phyloP scores from a whole-genome alignment of 1,284 basidiomycete species.

The Singerocomus rubriflavus region DNA sequence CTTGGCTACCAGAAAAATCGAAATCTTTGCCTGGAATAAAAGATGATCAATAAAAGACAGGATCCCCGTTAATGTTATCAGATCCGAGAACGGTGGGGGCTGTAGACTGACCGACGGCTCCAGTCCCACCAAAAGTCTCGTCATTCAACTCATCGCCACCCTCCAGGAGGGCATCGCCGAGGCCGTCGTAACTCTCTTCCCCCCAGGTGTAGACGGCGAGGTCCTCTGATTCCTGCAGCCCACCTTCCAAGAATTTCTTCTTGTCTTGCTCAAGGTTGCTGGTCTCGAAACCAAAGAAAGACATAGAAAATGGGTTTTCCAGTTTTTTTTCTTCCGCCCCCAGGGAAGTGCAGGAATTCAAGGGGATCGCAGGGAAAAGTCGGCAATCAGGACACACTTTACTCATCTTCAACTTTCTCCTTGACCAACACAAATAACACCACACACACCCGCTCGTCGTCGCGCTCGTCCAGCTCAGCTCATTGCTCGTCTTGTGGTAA shows the following conservation, averaged over 20 bases:
- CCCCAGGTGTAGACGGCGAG: slow-evolving; percentile 87
- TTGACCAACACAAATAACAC: slow-evolving; percentile 20
- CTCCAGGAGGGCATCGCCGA: slow-evolving; percentile 85
- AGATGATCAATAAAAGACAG: slow-evolving; percentile 1
- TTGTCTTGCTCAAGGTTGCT: slow-evolving; percentile 62
- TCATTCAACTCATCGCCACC: slow-evolving; percentile 90
- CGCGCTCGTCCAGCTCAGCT: not conserved
- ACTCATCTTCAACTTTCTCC: slow-evolving; percentile 2
- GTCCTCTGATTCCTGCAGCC: slow-evolving; percentile 64
- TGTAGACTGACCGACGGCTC: slow-evolving; percentile 74
- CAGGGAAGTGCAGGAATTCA: slow-evolving; percentile 14
- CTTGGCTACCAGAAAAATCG: slow-evolving; percentile 66
- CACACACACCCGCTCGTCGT: slow-evolving; percentile 14
- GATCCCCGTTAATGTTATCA: slow-evolving; percentile 12
- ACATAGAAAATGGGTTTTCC: slow-evolving; percentile 47
- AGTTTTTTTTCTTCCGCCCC: slow-evolving; percentile 15
- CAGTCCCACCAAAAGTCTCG: slow-evolving; percentile 86
- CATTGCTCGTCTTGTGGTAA: not conserved
- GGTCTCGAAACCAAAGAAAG: slow-evolving; percentile 77
- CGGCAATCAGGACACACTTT: slow-evolving; percentile 15
- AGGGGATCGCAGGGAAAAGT: slow-evolving; percentile 10
- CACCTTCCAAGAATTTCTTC: slow-evolving; percentile 50
- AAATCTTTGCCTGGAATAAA: slow-evolving; percentile 79
- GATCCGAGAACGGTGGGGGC: slow-evolving; percentile 28
- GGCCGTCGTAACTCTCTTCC: slow-evolving; percentile 86